A percentile compares a stretch with the other conserved stretches of the same genome.
phyloP scores from a whole-genome alignment of 2,329 filamentous ascomycete genomes.

The Alternaria brassicae region DNA sequence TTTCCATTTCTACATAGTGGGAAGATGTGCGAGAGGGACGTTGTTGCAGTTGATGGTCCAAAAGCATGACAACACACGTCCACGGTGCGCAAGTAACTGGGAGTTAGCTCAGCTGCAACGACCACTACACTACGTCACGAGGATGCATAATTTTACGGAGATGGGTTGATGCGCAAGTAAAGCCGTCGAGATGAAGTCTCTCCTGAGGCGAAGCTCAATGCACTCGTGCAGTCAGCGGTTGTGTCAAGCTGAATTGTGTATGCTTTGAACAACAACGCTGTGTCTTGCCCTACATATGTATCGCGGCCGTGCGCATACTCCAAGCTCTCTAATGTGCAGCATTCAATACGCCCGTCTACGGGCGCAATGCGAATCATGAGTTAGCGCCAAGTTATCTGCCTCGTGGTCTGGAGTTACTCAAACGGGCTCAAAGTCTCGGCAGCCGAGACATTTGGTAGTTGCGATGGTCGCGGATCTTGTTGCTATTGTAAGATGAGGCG shows the following conservation, averaged over 20 bases:
- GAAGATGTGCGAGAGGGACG: background rate
- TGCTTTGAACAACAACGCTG: slow-evolving; percentile 51
- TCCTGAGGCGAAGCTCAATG: slow-evolving; percentile 12
- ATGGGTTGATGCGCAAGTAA: background rate
- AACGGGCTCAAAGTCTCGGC: slow-evolving; percentile 2
- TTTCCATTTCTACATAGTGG: background rate
- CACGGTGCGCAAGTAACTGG: background rate
- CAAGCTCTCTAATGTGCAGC: background rate
- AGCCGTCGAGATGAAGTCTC: slow-evolving; percentile 14
- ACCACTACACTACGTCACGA: background rate
- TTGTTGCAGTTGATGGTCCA: background rate
- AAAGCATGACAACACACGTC: slow-evolving; percentile 1
- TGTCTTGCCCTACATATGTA: slow-evolving; percentile 50
- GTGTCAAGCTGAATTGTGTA: slow-evolving; percentile 51
- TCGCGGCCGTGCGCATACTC: slow-evolving; percentile 47
- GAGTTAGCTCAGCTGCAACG: background rate
- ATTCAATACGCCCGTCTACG: background rate
- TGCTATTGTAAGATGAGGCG: slow-evolving; percentile 11
- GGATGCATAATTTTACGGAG: slow-evolving; percentile 10
- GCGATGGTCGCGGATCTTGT: background rate
- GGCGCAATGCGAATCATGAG: background rate
- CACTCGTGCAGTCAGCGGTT: slow-evolving; percentile 47
- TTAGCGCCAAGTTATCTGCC: slow-evolving; percentile 1
- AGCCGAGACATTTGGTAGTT: slow-evolving; percentile 2
- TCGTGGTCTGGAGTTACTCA: background rate